These are phyloP conservation scores for Podaxis sp. DNA, from an alignment of 768 basidiomycete species.

Conservation along the genomic window DNA sequence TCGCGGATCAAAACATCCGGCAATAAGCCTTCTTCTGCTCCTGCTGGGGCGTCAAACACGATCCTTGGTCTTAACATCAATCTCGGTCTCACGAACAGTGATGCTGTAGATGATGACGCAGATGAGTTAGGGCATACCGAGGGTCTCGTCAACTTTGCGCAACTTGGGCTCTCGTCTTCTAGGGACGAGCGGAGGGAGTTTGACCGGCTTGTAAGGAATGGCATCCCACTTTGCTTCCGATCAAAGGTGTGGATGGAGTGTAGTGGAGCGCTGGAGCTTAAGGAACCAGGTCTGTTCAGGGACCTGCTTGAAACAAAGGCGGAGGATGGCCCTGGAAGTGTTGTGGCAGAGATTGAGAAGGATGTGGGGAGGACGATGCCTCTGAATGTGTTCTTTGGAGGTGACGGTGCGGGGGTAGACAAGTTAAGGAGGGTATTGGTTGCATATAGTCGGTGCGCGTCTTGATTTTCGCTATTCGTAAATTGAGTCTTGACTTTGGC, in stretches of 20 bases:
- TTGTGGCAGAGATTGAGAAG: constrained; percentile 88
- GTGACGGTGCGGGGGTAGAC: constrained; percentile 91
- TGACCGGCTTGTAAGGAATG: constrained; percentile 73
- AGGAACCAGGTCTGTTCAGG: constrained; percentile 86
- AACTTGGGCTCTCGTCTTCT: constrained; percentile 77
- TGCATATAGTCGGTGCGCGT: constrained; percentile 86
- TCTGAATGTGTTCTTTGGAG: constrained; percentile 94
- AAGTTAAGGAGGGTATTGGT: constrained; percentile 88
- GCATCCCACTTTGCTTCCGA: constrained; percentile 88
- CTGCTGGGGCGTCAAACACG: constrained; percentile 59
- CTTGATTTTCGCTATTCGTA: not conserved
- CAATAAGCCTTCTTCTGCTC: constrained; percentile 21
- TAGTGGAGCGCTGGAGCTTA: constrained; percentile 88
- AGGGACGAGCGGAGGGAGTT: constrained; percentile 81
- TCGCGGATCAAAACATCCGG: constrained; percentile 41
- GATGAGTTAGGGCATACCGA: constrained; percentile 82
- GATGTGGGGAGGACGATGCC: constrained; percentile 93
- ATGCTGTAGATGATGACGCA: constrained; percentile 43
- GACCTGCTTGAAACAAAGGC: constrained; percentile 66
- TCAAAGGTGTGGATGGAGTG: constrained; percentile 92
- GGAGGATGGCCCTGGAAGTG: constrained; percentile 43
- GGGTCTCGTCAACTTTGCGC: constrained; percentile 87
- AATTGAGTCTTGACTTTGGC: not conserved
- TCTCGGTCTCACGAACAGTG: not conserved
- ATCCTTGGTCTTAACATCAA: constrained; percentile 62